These are phyloP conservation scores for Ogataea saltuana DNA, from an alignment of 805 yeast genomes.

Conservation along the genomic window DNA sequence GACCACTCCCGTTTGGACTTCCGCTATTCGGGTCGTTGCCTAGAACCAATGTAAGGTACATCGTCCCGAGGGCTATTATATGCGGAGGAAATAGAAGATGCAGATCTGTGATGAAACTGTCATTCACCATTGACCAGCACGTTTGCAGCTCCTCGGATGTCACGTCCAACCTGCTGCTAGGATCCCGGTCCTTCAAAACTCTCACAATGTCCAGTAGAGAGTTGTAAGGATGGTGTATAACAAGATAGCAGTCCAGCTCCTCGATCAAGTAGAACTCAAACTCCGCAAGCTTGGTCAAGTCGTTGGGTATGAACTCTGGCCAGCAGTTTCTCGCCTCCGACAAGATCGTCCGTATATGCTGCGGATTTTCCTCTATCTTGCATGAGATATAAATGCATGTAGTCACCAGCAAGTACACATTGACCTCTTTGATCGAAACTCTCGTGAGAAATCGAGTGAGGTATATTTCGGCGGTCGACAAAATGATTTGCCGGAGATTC, in stretches of 20 bases:
- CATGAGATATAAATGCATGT: slow-evolving; percentile 88
- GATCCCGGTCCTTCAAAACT: slow-evolving; percentile 39
- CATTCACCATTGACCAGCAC: slow-evolving; percentile 88
- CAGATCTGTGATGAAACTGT: slow-evolving; percentile 83
- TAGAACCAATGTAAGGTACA: slow-evolving; percentile 74
- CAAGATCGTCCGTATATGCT: slow-evolving; percentile 80
- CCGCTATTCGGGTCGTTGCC: slow-evolving; percentile 35
- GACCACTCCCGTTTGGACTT: neutral
- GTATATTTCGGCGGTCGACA: slow-evolving; percentile 88
- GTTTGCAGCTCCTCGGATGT: slow-evolving; percentile 74
- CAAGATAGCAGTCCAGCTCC: slow-evolving; percentile 71
- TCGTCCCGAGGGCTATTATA: slow-evolving; percentile 75
- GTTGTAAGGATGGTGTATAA: slow-evolving; percentile 76
- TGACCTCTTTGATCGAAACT: slow-evolving; percentile 77
- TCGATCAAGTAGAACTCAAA: slow-evolving; percentile 93
- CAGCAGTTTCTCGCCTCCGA: slow-evolving; percentile 85
- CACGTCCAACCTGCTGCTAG: slow-evolving; percentile 31
- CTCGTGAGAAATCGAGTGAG: slow-evolving; percentile 72
- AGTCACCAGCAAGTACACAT: slow-evolving; percentile 76
- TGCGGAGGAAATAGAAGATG: slow-evolving; percentile 88
- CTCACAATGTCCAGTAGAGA: slow-evolving; percentile 55
- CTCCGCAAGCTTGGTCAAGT: slow-evolving; percentile 88
- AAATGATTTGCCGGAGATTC: slow-evolving; percentile 75
- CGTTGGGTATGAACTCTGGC: slow-evolving; percentile 95
- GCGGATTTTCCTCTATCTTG: slow-evolving; percentile 94